Conservation (phyloP, 169 alveolate species). For the Cytauxzoon felis region DNA sequence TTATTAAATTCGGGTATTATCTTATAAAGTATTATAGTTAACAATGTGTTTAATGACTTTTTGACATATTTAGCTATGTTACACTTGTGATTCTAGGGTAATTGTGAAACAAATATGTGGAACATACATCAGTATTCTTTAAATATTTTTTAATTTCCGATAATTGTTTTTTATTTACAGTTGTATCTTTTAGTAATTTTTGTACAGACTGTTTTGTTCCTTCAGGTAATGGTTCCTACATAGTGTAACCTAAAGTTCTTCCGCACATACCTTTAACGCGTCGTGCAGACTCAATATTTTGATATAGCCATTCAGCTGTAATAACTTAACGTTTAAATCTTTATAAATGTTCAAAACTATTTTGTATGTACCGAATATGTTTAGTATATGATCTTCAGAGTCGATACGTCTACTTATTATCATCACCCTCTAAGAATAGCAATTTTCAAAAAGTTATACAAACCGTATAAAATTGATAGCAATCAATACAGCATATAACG, state of each 20-base stretch:
- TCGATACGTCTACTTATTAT: neutral
- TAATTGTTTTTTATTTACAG: constrained; percentile 30
- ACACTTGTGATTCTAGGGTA: neutral
- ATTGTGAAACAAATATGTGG: neutral
- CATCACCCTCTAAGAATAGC: constrained; percentile 8
- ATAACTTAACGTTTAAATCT: constrained; percentile 6
- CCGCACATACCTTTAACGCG: constrained; percentile 23
- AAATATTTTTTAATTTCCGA: constrained; percentile 24
- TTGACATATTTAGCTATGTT: constrained; percentile 5
- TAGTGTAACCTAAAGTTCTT: neutral
- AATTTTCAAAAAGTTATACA: neutral
- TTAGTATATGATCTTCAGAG: neutral
- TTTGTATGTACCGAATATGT: constrained; percentile 15
- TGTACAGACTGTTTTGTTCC: constrained; percentile 30
- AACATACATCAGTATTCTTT: neutral
- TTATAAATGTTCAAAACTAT: constrained; percentile 14
- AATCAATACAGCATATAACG: constrained; percentile 23
- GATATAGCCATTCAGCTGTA: constrained; percentile 52
- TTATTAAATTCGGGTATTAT: constrained; percentile 51
- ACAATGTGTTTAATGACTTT: constrained; percentile 26
- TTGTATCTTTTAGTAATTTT: constrained; percentile 5
- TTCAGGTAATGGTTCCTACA: constrained; percentile 52
- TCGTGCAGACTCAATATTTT: constrained; percentile 34
- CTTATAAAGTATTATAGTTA: constrained; percentile 39
- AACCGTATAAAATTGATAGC: constrained; percentile 38